These are phyloP conservation scores for Calocera viscosa DNA, from an alignment of 768 basidiomycete genomes.

Conservation along the genomic window DNA sequence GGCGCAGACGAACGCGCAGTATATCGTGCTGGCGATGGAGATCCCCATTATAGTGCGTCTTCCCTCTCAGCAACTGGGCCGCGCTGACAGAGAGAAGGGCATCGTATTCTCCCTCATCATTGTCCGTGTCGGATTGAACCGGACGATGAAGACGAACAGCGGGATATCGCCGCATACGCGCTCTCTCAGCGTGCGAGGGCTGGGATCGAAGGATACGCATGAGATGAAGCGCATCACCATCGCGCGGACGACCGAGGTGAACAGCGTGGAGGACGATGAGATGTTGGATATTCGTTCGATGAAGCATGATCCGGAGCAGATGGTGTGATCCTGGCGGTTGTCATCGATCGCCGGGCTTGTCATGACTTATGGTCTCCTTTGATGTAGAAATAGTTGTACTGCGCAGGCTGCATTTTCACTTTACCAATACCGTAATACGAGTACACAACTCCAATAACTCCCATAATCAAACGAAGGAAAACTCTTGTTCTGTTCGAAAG, in stretches of 20 bases:
- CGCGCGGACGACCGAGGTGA: background rate
- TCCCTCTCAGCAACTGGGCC: background rate
- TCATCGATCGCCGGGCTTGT: too few relatives aligned
- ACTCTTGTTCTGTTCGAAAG: too few relatives aligned
- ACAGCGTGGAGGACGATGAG: background rate
- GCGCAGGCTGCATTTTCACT: too few relatives aligned
- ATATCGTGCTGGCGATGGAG: slow-evolving; percentile 27
- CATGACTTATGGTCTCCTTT: too few relatives aligned
- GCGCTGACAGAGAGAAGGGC: slow-evolving; percentile 30
- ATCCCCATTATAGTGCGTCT: slow-evolving; percentile 22
- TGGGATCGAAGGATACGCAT: background rate
- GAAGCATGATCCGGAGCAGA: background rate
- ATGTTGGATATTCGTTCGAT: background rate
- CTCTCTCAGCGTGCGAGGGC: background rate
- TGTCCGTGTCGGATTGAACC: slow-evolving; percentile 28
- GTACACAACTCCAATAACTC: too few relatives aligned
- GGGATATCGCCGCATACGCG: slow-evolving; percentile 12
- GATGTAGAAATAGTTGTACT: too few relatives aligned
- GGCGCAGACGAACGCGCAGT: slow-evolving; percentile 29
- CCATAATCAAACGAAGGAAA: too few relatives aligned
- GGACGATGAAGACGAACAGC: slow-evolving; percentile 22
- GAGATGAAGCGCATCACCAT: background rate
- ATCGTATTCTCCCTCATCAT: slow-evolving; percentile 34
- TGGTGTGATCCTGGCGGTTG: background rate
- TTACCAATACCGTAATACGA: too few relatives aligned